A percentile compares a stretch with the other conserved stretches of the same genome.
Conservation (phyloP, 2,329 filamentous ascomycete genomes). For the Zymoseptoria ardabiliae region DNA sequence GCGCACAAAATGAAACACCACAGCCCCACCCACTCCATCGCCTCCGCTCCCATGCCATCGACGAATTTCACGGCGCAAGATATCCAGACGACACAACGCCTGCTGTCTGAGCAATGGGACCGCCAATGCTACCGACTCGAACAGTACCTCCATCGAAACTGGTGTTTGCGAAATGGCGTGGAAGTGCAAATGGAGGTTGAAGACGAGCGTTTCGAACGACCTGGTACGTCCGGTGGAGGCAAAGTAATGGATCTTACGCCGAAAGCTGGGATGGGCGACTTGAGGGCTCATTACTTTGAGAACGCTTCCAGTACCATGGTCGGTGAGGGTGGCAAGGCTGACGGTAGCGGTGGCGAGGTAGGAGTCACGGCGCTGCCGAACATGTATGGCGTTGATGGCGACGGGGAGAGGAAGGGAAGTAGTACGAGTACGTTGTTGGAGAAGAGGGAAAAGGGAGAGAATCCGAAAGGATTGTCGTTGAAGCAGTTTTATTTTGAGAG, state of each 20-base stretch:
- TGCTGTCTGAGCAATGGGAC: slow-evolving; percentile 45
- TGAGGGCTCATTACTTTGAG: neutral
- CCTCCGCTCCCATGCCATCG: slow-evolving; percentile 17
- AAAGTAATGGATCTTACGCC: slow-evolving; percentile 21
- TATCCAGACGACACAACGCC: slow-evolving; percentile 41
- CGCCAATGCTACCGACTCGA: slow-evolving; percentile 41
- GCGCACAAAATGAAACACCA: slow-evolving; percentile 17
- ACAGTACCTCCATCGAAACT: slow-evolving; percentile 42
- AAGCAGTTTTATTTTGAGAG: neutral
- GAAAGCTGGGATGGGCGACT: neutral
- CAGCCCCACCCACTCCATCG: slow-evolving; percentile 4
- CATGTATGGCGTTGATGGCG: neutral
- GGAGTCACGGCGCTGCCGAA: neutral
- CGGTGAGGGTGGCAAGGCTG: neutral
- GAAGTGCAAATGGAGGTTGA: slow-evolving; percentile 38
- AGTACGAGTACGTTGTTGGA: neutral
- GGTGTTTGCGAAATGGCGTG: slow-evolving; percentile 38
- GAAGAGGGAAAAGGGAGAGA: neutral
- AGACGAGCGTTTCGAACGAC: slow-evolving; percentile 41
- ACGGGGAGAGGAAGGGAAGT: neutral
- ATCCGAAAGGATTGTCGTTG: neutral
- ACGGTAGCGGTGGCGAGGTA: neutral
- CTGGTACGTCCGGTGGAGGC: slow-evolving; percentile 25
- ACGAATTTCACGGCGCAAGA: slow-evolving; percentile 39
- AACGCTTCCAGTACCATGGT: neutral